These are phyloP conservation scores for Lactarius evosmus DNA, from an alignment of 768 basidiomycete species.

Conservation along the genomic window DNA sequence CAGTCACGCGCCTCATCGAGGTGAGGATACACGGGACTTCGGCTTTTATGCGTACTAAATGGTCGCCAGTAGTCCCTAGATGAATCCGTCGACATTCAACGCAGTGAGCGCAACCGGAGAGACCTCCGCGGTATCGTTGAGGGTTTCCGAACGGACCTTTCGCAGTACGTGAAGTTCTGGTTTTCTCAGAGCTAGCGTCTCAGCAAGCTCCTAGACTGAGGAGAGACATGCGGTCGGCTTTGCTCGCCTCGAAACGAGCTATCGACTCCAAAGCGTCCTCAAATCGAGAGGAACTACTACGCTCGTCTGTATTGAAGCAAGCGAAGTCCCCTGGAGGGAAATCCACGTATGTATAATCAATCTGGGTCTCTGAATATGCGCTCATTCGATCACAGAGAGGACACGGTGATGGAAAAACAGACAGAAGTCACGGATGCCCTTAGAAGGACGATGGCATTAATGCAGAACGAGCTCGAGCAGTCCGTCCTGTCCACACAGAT, in stretches of 20 bases:
- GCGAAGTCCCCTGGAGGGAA: slow-evolving; percentile 55
- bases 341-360: slow-evolving; percentile 49
- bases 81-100: slow-evolving; percentile 69
- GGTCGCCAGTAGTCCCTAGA: slow-evolving; percentile 54
- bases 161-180: slow-evolving; percentile 45
- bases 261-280: slow-evolving; percentile 62
- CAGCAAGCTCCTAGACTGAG: slow-evolving; percentile 44
- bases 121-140: slow-evolving; percentile 51
- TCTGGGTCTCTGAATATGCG: slow-evolving; percentile 2
- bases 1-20: slow-evolving; percentile 64
- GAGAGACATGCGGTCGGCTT: slow-evolving; percentile 61
- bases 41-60: slow-evolving; percentile 43
- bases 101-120: slow-evolving; percentile 48
- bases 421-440: slow-evolving; percentile 86
- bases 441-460: slow-evolving; percentile 74
- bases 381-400: slow-evolving; percentile 51
- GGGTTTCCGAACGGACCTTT: slow-evolving; percentile 45
- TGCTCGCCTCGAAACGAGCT: slow-evolving; percentile 68
- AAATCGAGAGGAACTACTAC: slow-evolving; percentile 66
- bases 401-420: slow-evolving; percentile 84
- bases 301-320: slow-evolving; percentile 47
- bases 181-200: not conserved
- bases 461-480: slow-evolving; percentile 91
- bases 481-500: slow-evolving; percentile 85
- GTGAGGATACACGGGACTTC: slow-evolving; percentile 34